phyloP scores from a whole-genome alignment of 768 basidiomycete genomes.

The Rossbeevera mucosa region DNA sequence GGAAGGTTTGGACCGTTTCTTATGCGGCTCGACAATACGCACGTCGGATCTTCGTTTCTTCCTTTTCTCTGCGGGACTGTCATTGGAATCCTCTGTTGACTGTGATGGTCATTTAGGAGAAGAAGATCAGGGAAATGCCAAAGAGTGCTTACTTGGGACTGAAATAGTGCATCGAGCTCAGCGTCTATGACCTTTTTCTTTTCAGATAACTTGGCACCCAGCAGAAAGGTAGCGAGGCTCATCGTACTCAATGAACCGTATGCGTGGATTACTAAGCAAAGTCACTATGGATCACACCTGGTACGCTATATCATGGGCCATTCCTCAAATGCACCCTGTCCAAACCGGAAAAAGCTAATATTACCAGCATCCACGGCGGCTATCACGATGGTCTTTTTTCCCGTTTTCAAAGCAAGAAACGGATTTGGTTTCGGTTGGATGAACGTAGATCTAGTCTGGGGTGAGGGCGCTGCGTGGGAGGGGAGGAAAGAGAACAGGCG shows the following conservation, averaged over 20 bases:
- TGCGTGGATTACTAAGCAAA: slow-evolving; percentile 15
- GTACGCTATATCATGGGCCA: slow-evolving; percentile 84
- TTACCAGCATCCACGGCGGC: slow-evolving; percentile 87
- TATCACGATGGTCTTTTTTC: slow-evolving; percentile 77
- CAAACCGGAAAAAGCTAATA: slow-evolving; percentile 85
- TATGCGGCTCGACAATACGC: slow-evolving; percentile 11
- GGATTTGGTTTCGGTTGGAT: slow-evolving; percentile 52
- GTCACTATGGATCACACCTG: too few relatives aligned
- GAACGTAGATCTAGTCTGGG: slow-evolving; percentile 26
- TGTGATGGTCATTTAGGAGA: slow-evolving; percentile 2
- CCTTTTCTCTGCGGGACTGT: slow-evolving; percentile 3
- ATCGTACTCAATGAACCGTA: slow-evolving; percentile 16
- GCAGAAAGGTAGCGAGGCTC: slow-evolving; percentile 54
- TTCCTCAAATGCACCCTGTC: slow-evolving; percentile 79
- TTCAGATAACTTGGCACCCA: slow-evolving; percentile 31
- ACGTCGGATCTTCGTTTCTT: slow-evolving; percentile 13
- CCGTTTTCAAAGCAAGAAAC: slow-evolving; percentile 76
- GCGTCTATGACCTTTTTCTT: slow-evolving; percentile 45
- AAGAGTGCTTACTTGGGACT: slow-evolving; percentile 42
- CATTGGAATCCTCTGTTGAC: slow-evolving; percentile 5
- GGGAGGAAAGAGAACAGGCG: slow-evolving; percentile 7
- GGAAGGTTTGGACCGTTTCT: slow-evolving; percentile 18
- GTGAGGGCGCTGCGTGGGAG: background rate
- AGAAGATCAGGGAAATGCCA: slow-evolving; percentile 5
- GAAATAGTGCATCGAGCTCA: slow-evolving; percentile 63